phyloP scores from a whole-genome alignment of 768 basidiomycete genomes.

The Russula foetens region DNA sequence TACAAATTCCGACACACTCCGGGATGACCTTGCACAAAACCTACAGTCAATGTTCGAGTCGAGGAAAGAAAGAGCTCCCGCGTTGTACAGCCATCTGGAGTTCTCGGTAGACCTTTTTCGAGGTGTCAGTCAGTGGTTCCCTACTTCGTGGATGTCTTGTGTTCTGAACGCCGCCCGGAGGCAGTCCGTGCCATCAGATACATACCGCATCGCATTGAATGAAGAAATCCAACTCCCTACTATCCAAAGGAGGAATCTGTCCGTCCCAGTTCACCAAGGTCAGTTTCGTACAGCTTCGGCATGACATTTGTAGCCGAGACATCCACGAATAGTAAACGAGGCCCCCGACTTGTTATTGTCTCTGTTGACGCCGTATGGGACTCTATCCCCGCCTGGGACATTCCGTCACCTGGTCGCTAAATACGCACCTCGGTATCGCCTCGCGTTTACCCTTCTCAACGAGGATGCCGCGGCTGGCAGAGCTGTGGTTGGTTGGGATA shows the following conservation, averaged over 20 bases:
- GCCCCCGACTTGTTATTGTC: constrained; percentile 30
- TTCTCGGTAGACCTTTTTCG: constrained; percentile 5
- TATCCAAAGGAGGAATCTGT: constrained; percentile 11
- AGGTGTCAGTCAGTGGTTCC: constrained; percentile 13
- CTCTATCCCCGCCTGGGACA: constrained; percentile 34
- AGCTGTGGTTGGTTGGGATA: constrained; percentile 62
- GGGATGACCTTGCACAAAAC: background rate
- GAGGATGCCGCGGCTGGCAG: constrained; percentile 72
- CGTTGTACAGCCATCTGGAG: constrained; percentile 13
- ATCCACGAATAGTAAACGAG: constrained; percentile 3
- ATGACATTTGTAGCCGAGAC: background rate
- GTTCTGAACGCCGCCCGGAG: background rate
- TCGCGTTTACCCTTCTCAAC: constrained; percentile 90
- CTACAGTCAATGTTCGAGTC: constrained; percentile 4
- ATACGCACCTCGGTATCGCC: constrained; percentile 74
- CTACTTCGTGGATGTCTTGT: constrained; percentile 7
- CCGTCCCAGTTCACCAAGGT: constrained; percentile 17
- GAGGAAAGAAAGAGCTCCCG: background rate
- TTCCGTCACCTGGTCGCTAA: constrained; percentile 50
- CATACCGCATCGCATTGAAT: constrained; percentile 10
- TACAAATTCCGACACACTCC: background rate
- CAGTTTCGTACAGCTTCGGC: background rate
- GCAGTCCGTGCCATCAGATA: constrained; percentile 1
- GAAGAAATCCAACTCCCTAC: constrained; percentile 1
- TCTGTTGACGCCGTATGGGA: constrained; percentile 36